Conservation (phyloP, 768 basidiomycete species). For the Antrodiella citrinella region DNA sequence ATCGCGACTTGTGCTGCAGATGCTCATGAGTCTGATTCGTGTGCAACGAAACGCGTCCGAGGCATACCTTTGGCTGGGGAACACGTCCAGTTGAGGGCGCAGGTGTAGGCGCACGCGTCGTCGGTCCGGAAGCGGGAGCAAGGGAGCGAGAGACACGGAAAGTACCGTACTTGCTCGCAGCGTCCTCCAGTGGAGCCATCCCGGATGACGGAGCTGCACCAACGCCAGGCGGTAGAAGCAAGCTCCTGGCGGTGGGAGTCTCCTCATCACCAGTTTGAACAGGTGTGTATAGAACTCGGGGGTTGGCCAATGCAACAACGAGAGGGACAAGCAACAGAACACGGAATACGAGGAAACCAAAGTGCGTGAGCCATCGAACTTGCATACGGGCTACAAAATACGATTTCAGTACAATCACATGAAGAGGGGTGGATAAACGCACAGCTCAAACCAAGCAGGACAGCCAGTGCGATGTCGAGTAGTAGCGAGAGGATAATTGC, state of each 20-base stretch:
- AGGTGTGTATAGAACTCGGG: slow-evolving; percentile 57
- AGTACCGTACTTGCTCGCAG: slow-evolving; percentile 65
- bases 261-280: slow-evolving; percentile 31
- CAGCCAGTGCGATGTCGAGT: slow-evolving; percentile 53
- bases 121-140: slow-evolving; percentile 42
- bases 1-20: slow-evolving; percentile 4
- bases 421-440: slow-evolving; percentile 2
- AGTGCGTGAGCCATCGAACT: slow-evolving; percentile 35
- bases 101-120: slow-evolving; percentile 36
- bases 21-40: neutral
- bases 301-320: slow-evolving; percentile 51
- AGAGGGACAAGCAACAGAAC: slow-evolving; percentile 54
- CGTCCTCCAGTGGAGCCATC: slow-evolving; percentile 36
- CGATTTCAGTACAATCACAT: neutral
- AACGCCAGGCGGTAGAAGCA: slow-evolving; percentile 46
- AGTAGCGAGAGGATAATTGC: slow-evolving; percentile 45
- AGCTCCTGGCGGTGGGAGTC: slow-evolving; percentile 38
- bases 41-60: neutral
- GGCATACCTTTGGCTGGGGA: slow-evolving; percentile 15
- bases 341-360: slow-evolving; percentile 56
- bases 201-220: slow-evolving; percentile 40
- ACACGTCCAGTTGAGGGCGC: slow-evolving; percentile 31
- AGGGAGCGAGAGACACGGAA: slow-evolving; percentile 48
- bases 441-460: slow-evolving; percentile 27
- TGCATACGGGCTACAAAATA: slow-evolving; percentile 20